Evolutionary conservation across 768 basidiomycete species (phyloP).

Genomic region (Trametes cinnabarina): DNA sequence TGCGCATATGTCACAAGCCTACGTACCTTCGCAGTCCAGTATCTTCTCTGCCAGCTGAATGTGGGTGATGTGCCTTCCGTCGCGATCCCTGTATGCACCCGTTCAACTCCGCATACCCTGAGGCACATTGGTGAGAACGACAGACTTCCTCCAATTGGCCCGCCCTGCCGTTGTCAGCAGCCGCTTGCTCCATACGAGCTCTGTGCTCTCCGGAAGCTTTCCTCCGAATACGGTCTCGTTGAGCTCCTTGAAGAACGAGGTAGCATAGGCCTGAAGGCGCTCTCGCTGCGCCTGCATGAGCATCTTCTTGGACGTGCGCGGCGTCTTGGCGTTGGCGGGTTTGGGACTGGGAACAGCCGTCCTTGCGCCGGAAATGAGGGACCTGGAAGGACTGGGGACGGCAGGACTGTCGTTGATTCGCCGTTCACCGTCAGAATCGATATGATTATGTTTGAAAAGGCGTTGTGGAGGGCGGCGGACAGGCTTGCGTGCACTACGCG

Average conservation of each 20-base stretch:
- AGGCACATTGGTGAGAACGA: too few species aligned
- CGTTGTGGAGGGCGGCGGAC: slow-evolving; percentile 24
- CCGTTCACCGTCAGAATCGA: not conserved
- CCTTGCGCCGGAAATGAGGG: not conserved
- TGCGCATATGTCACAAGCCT: too few species aligned
- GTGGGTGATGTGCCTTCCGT: slow-evolving; percentile 56
- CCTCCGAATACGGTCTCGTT: slow-evolving; percentile 56
- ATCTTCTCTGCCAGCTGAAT: slow-evolving; percentile 86
- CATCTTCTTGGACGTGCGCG: slow-evolving; percentile 40
- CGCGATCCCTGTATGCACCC: slow-evolving; percentile 41
- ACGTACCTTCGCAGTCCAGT: slow-evolving; percentile 66
- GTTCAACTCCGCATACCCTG: not conserved
- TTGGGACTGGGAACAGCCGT: not conserved
- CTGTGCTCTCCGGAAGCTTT: slow-evolving; percentile 51
- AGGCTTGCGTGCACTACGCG: slow-evolving; percentile 47
- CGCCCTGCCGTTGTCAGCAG: slow-evolving; percentile 67
- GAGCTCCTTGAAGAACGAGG: slow-evolving; percentile 56
- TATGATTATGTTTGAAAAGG: not conserved
- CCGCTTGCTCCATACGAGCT: slow-evolving; percentile 65
- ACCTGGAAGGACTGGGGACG: not conserved
- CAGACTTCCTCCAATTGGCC: slow-evolving; percentile 63
- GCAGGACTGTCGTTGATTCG: not conserved
- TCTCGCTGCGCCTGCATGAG: slow-evolving; percentile 42
- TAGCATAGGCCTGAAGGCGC: slow-evolving; percentile 51
- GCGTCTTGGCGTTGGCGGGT: slow-evolving; percentile 16